These are phyloP conservation scores for Fraxinus sp. DNA, from an alignment of 305 asterid species.

Conservation along the genomic window DNA sequence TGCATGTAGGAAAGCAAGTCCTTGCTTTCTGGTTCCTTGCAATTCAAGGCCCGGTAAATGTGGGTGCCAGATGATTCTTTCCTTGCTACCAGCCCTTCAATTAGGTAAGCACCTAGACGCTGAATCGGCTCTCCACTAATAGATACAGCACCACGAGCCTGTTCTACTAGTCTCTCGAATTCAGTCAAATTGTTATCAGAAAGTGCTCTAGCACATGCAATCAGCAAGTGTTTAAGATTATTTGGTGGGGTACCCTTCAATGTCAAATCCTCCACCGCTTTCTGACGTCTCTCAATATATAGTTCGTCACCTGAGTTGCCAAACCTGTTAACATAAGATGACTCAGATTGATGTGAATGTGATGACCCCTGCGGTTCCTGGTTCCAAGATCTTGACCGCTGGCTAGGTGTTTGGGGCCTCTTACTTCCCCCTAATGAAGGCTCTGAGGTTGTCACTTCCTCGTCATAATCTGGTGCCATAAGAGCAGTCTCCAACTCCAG, in stretches of 20 bases:
- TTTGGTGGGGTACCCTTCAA: conserved; percentile 35
- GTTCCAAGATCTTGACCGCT: conserved; percentile 34
- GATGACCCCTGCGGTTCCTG: conserved; percentile 37
- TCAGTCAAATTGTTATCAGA: conserved; percentile 32
- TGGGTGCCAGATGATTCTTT: conserved; percentile 58
- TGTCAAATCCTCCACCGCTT: conserved; percentile 24
- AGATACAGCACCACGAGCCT: conserved; percentile 47
- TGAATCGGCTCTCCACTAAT: conserved; percentile 66
- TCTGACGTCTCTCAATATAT: conserved; percentile 26
- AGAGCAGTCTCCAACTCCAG: conserved; percentile 48
- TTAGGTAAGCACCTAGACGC: conserved; percentile 66
- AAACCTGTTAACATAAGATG: conserved; percentile 23
- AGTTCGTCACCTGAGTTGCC: conserved; percentile 20
- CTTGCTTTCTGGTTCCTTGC: conserved; percentile 53
- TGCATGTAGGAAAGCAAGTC: conserved; percentile 68
- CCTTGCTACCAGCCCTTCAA: conserved; percentile 62
- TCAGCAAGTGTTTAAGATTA: conserved; percentile 47
- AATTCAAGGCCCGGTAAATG: conserved; percentile 48
- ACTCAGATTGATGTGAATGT: conserved; percentile 26
- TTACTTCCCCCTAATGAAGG: conserved; percentile 37
- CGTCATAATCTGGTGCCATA: conserved; percentile 49
- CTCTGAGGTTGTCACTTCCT: conserved; percentile 22
- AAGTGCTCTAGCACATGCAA: conserved; percentile 58
- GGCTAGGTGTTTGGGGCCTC: conserved; percentile 34
- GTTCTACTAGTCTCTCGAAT: conserved; percentile 41